Conservation (phyloP, 495 filamentous ascomycete species). For the Penicillium canescens region DNA sequence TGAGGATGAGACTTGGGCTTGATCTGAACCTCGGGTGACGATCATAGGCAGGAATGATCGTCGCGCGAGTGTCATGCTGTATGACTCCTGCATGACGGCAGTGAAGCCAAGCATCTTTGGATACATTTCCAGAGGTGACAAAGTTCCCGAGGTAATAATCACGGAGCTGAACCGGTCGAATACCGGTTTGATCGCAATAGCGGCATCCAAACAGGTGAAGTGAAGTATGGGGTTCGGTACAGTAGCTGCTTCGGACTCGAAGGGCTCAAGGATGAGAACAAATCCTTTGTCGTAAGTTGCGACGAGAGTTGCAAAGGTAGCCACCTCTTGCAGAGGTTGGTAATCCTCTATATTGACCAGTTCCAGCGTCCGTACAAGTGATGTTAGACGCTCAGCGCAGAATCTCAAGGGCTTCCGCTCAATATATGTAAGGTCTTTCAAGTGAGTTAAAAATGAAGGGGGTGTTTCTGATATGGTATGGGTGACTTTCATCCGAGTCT, state of each 20-base stretch:
- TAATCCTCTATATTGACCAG: slow-evolving; percentile 98
- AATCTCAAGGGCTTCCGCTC: slow-evolving; percentile 95
- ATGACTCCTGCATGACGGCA: slow-evolving; percentile 92
- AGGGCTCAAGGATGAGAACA: slow-evolving; percentile 92
- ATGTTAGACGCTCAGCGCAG: slow-evolving; percentile 92
- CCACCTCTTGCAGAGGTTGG: slow-evolving; percentile 94
- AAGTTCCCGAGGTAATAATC: slow-evolving; percentile 97
- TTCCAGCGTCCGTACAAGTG: slow-evolving; percentile 91
- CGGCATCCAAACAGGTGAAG: slow-evolving; percentile 95
- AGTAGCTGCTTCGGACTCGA: slow-evolving; percentile 91
- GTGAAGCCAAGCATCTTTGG: slow-evolving; percentile 96
- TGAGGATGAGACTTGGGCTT: slow-evolving; percentile 82
- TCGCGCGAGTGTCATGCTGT: slow-evolving; percentile 94
- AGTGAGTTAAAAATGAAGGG: slow-evolving; percentile 86
- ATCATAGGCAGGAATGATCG: slow-evolving; percentile 97
- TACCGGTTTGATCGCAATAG: slow-evolving; percentile 97
- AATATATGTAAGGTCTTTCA: slow-evolving; percentile 95
- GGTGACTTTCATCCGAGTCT: slow-evolving; percentile 97
- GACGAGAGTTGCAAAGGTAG: slow-evolving; percentile 96
- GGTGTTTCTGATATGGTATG: slow-evolving; percentile 97
- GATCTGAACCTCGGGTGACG: slow-evolving; percentile 91
- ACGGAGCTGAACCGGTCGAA: slow-evolving; percentile 97
- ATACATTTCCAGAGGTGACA: slow-evolving; percentile 98
- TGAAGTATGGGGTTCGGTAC: slow-evolving; percentile 95
- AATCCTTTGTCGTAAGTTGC: slow-evolving; percentile 98